Base-by-base conservation (phyloP, 495 filamentous ascomycete species). In the Aspergillus saccharolyticus region DNA sequence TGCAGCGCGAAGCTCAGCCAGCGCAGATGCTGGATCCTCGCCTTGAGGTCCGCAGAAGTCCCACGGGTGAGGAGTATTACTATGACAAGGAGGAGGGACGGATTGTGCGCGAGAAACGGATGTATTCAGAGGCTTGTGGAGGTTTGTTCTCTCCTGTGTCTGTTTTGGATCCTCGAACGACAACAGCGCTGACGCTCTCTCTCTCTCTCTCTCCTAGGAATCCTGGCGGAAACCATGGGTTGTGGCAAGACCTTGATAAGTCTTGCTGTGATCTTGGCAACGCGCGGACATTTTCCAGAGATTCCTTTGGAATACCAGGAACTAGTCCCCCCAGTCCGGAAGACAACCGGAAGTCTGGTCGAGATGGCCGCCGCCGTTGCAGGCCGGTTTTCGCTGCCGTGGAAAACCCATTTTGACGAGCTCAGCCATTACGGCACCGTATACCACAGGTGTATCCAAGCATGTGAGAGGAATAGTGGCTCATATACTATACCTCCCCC, bases 171-270 rank as follows among this genome's bases (percentile, higher is more conserved):
- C 6, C 2, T 39, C 6, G 7, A 12, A 10, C 4, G 33, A 1
- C 3, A n/a, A 50, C 20, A 18, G 14, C 15, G 22, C 28, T 24
- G 24, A 17, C 16, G 47, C 15, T 50, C 22, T 30, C 4, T 46
- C 33, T 56, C 51, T 4, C 22, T 50, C 22, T 30, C 4, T 46
- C 33, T 56, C 51, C 5, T 25, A 73, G 69, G 72, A 14, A 78
- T 79, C 42, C 69, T 79, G 43, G 69, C 76, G 4, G 75, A 77
- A 57, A 94, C 81, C 45, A 88, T 89, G 85, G 83, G 83, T 43
- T 79, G 84, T 5, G 92, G 93, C 0, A 97, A 97, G 74, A 97
- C 93, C 0, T 70, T 96, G 24, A 95, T 97, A 10, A 90, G 88
- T 55, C 74, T 97, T 17, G 81, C 91, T 25, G 73, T 92, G 2